Conservation (phyloP, 371 early-diverging fungal genomes). For the Fennellomyces sp. region DNA sequence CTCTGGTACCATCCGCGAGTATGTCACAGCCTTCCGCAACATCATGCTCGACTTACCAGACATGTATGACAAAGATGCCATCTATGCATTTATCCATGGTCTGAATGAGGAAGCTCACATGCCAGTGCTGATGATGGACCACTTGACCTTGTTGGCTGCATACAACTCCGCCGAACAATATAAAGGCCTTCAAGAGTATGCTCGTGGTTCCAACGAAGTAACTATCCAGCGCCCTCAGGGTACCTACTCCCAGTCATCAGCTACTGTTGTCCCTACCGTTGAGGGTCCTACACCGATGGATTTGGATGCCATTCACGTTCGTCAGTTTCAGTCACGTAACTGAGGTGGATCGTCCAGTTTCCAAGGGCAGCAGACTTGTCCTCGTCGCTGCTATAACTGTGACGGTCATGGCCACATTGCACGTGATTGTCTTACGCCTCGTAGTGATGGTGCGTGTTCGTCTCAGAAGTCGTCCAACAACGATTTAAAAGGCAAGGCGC, state of each 20-base stretch:
- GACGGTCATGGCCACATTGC: slow-evolving; percentile 3
- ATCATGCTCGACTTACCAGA: slow-evolving; percentile 16
- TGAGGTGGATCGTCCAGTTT: neutral
- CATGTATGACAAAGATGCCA: slow-evolving; percentile 14
- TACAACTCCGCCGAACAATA: slow-evolving; percentile 3
- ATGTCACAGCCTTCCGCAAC: slow-evolving; percentile 2
- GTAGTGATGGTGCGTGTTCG: neutral
- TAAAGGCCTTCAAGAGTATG: neutral
- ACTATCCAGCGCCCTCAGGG: neutral
- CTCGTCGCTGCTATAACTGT: slow-evolving; percentile 8
- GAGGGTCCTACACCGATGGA: slow-evolving; percentile 6
- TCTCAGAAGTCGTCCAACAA: neutral
- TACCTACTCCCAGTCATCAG: neutral
- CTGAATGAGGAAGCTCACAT: neutral
- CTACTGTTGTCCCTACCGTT: neutral
- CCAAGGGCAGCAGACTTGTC: neutral
- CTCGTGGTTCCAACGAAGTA: neutral
- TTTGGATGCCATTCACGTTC: neutral
- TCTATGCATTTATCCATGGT: slow-evolving; percentile 11
- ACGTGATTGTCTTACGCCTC: neutral
- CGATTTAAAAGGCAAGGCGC: slow-evolving; percentile 8
- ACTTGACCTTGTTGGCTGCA: neutral
- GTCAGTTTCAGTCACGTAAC: neutral
- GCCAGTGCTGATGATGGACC: neutral
- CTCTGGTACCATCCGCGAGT: slow-evolving; percentile 1